Evolutionary conservation across 345 rosid genomes (phyloP).

Genomic region (Aquilaria sinensis): DNA sequence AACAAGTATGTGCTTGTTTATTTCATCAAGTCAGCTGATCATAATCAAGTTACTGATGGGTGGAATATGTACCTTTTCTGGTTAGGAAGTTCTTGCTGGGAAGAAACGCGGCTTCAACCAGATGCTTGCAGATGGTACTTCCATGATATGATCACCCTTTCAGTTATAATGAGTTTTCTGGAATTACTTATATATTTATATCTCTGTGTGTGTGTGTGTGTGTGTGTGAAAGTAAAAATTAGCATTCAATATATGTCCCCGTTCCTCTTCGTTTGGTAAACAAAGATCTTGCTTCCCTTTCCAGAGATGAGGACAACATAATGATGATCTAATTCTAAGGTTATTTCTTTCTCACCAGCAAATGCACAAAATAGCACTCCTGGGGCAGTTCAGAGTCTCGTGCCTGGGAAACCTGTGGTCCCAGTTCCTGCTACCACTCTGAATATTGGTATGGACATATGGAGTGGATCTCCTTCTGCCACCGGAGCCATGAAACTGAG

Average conservation of each 20-base stretch:
- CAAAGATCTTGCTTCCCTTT: too few species aligned
- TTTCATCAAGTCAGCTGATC: neutral
- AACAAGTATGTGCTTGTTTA: conserved; percentile 39
- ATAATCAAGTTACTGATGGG: neutral
- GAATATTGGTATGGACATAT: conserved; percentile 89
- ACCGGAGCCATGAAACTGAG: conserved; percentile 59
- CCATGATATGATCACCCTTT: too few species aligned
- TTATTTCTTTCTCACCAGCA: conserved; percentile 33
- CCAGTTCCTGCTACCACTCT: conserved; percentile 64
- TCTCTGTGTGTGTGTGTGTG: too few species aligned
- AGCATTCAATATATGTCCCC: too few species aligned
- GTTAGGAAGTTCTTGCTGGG: conserved; percentile 45
- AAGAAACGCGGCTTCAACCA: conserved; percentile 69
- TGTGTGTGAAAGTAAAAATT: too few species aligned
- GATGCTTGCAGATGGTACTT: conserved; percentile 84
- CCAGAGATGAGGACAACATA: too few species aligned
- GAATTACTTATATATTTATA: too few species aligned
- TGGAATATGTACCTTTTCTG: conserved; percentile 3
- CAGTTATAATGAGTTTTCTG: too few species aligned
- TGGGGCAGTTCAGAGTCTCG: conserved; percentile 40
- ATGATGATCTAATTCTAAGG: too few species aligned
- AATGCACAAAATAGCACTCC: conserved; percentile 48
- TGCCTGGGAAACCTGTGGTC: conserved; percentile 57
- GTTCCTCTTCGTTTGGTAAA: too few species aligned
- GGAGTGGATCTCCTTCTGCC: conserved; percentile 59